Evolutionary conservation across 2,329 filamentous ascomycete species (phyloP).

Genomic region (Colletotrichum spaethianum): DNA sequence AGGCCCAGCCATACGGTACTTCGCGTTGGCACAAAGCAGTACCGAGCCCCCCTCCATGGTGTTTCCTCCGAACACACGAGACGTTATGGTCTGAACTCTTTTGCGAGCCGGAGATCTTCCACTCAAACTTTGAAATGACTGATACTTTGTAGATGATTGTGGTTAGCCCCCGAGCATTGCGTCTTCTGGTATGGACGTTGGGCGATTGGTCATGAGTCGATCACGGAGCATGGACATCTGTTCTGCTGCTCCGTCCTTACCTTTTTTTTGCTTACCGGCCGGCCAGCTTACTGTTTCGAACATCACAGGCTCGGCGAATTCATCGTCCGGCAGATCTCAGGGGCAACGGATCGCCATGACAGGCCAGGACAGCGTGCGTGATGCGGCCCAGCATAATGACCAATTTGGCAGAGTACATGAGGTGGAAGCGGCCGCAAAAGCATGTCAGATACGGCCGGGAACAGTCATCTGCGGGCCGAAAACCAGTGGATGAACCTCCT

Average conservation of each 20-base stretch:
- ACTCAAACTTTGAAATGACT: background rate
- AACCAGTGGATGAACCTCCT: conserved; percentile 16
- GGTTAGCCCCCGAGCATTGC: background rate
- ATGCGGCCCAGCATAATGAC: conserved; percentile 1
- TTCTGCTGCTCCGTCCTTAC: conserved; percentile 1
- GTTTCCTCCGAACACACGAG: conserved; percentile 23
- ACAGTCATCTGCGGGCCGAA: background rate
- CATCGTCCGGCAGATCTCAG: conserved; percentile 8
- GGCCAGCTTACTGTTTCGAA: conserved; percentile 5
- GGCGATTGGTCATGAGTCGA: background rate
- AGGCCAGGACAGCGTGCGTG: background rate
- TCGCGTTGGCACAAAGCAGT: background rate
- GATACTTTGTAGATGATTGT: background rate
- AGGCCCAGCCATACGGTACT: background rate
- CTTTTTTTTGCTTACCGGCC: background rate
- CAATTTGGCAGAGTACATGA: conserved; percentile 1
- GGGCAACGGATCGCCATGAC: conserved; percentile 6
- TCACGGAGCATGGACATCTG: background rate
- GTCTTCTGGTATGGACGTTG: background rate
- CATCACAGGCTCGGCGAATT: background rate
- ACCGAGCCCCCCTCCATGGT: background rate
- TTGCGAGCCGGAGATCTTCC: background rate
- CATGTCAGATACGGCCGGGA: conserved; percentile 20
- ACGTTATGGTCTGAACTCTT: conserved; percentile 20
- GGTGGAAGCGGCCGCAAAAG: conserved; percentile 11